A percentile compares a stretch with the other conserved stretches of the same genome.
phyloP scores from a whole-genome alignment of 1,284 basidiomycete species.

The Kalmanozyma brasiliensis region DNA sequence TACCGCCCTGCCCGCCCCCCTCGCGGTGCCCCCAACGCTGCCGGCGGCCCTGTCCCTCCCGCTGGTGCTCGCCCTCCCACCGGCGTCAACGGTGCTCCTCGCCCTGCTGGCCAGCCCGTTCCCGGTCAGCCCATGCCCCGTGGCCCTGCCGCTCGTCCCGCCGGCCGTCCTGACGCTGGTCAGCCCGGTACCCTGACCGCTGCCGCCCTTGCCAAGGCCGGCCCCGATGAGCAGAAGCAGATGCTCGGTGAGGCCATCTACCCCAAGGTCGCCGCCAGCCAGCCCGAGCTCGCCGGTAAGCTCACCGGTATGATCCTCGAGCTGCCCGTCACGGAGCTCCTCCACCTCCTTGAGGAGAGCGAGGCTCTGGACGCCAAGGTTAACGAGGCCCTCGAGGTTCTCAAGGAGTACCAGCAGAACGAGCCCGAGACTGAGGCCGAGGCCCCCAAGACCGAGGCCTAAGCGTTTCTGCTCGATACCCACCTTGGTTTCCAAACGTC shows the following conservation, averaged over 20 bases:
- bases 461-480: conserved; percentile 5
- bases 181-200: conserved; percentile 63
- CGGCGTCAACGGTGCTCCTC: conserved; percentile 57
- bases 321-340: conserved; percentile 66
- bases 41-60: conserved; percentile 48
- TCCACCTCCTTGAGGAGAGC: conserved; percentile 66
- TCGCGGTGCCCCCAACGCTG: conserved; percentile 57
- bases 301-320: conserved; percentile 68
- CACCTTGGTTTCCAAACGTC: too few relatives aligned
- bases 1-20: conserved; percentile 64
- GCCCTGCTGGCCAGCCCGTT: conserved; percentile 46
- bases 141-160: conserved; percentile 35
- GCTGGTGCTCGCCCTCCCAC: conserved; percentile 54
- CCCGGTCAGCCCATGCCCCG: conserved; percentile 56
- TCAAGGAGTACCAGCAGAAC: conserved; percentile 66
- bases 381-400: conserved; percentile 65
- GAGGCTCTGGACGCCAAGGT: conserved; percentile 67
- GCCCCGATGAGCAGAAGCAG: conserved; percentile 69
- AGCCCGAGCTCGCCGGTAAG: conserved; percentile 67
- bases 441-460: conserved; percentile 45
- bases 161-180: conserved; percentile 42
- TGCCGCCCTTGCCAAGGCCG: conserved; percentile 65
- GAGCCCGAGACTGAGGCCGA: conserved; percentile 36
- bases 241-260: conserved; percentile 68
- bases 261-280: conserved; percentile 65